Base-by-base conservation (phyloP, 352 stramenopile genomes). In the Pythium rhizo-oryzae region DNA sequence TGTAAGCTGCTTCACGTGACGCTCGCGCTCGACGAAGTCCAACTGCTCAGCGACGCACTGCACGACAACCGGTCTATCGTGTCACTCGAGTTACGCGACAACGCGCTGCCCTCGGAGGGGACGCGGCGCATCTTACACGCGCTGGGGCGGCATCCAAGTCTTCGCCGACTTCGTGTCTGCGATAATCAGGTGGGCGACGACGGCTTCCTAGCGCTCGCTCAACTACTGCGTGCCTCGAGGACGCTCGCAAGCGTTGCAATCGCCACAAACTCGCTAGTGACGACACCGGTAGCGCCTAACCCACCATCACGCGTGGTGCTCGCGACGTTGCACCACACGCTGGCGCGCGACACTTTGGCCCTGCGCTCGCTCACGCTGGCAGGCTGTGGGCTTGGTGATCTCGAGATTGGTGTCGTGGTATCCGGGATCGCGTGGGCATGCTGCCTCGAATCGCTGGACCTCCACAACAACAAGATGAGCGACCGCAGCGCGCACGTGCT, bases 341-440 rank as follows among this genome's bases (percentile, higher is more conserved):
- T 85, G 19, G 74, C 78, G 9, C 72, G 70, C n/a, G 77, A 80
- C 49, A 63, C 25, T 13, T 54, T 69, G 4, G 7, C 67, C 4
- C n/a, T 84, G 5, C 69, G 59, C 1, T 67, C 63, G 6, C 65
- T 85, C 15, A 70, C 71, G 7, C 68, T 85, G 6, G 69, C 63
- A 25, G 80, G 82, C 60, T 85, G 78, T 25, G 76, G 65, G 0
- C 53, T 86, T 37, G 62, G 67, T 28, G 79, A 86, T n/a, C 44
- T 63, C 4, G 67, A 76, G 58, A 54, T 75, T 19, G 62, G 79
- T 23, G 76, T 82, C 8, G 44, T 86, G 12, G 72, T 82, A 15
- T 79, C 74, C 5, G 79, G 76, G 6, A 75, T 82, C 33, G 74
- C 76, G 11, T 81, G 76, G 79, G 69, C 65, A 46, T 67, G 76